Conservation (phyloP, 805 yeast genomes). For the Candida incommunis region DNA sequence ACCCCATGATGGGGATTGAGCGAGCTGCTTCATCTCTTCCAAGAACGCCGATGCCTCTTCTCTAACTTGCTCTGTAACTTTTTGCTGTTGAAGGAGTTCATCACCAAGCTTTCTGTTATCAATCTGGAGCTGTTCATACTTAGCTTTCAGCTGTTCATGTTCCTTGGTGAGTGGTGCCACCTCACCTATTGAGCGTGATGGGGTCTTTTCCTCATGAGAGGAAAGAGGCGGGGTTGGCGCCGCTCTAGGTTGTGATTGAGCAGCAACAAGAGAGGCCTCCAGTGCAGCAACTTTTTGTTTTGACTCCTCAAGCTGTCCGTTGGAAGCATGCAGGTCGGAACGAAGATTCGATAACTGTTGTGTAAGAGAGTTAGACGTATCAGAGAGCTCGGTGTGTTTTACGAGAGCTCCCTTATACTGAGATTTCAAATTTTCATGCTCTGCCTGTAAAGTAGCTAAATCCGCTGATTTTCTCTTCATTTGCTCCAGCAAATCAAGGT, state of each 20-base stretch:
- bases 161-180: neutral
- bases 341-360: neutral
- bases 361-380: neutral
- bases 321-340: neutral
- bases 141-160: neutral
- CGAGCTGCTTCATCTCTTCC: constrained; percentile 24
- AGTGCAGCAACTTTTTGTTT: neutral
- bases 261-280: neutral
- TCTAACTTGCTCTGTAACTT: constrained; percentile 23
- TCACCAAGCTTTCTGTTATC: constrained; percentile 12
- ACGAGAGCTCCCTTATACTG: neutral
- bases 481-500: neutral
- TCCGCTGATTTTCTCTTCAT: neutral
- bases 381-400: neutral
- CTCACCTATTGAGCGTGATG: neutral
- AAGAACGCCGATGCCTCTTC: constrained; percentile 23
- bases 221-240: neutral
- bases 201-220: neutral
- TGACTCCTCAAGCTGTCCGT: neutral
- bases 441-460: neutral
- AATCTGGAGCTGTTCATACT: constrained; percentile 3
- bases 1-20: constrained; percentile 12
- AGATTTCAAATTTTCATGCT: neutral
- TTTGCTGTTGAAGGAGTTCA: constrained; percentile 14
- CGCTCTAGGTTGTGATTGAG: neutral